These are phyloP conservation scores for Megacollybia platyphylla DNA, from an alignment of 1,284 basidiomycete genomes.

Conservation along the genomic window DNA sequence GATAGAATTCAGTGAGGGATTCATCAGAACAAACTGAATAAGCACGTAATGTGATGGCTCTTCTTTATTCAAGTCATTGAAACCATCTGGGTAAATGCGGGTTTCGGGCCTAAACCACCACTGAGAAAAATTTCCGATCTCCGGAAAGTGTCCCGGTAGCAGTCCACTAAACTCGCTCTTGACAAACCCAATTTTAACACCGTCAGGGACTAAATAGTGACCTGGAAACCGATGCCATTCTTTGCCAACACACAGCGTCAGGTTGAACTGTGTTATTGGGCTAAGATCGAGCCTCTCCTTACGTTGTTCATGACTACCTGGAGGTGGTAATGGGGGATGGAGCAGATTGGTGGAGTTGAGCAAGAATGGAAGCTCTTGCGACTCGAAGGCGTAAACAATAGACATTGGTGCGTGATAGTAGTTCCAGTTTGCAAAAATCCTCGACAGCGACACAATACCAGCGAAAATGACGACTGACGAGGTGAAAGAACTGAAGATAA, in stretches of 20 bases:
- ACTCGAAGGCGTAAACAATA: constrained; percentile 63
- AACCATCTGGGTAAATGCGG: constrained; percentile 42
- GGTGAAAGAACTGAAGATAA: constrained; percentile 70
- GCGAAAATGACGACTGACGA: constrained; percentile 55
- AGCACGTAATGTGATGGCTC: constrained; percentile 74
- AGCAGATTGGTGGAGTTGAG: constrained; percentile 63
- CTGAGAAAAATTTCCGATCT: constrained; percentile 17
- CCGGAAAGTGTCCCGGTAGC: constrained; percentile 71
- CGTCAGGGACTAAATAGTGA: constrained; percentile 80
- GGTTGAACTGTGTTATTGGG: constrained; percentile 55
- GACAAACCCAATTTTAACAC: constrained; percentile 75
- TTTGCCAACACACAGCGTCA: constrained; percentile 83
- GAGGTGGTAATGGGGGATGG: constrained; percentile 24
- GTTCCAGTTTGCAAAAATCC: constrained; percentile 70
- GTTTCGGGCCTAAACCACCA: constrained; percentile 63
- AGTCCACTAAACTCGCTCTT: constrained; percentile 86
- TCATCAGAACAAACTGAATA: constrained; percentile 9
- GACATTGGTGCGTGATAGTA: constrained; percentile 91
- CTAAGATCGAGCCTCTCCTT: constrained; percentile 53
- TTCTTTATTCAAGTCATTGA: constrained; percentile 87
- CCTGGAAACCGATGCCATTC: constrained; percentile 97
- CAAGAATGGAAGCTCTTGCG: constrained; percentile 69
- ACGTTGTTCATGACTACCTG: constrained; percentile 36
- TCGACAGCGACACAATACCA: constrained; percentile 62
- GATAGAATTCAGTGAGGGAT: constrained; percentile 3